These are phyloP conservation scores for Silene coronaria DNA, from an alignment of 179 eudicot species.

Conservation along the genomic window DNA sequence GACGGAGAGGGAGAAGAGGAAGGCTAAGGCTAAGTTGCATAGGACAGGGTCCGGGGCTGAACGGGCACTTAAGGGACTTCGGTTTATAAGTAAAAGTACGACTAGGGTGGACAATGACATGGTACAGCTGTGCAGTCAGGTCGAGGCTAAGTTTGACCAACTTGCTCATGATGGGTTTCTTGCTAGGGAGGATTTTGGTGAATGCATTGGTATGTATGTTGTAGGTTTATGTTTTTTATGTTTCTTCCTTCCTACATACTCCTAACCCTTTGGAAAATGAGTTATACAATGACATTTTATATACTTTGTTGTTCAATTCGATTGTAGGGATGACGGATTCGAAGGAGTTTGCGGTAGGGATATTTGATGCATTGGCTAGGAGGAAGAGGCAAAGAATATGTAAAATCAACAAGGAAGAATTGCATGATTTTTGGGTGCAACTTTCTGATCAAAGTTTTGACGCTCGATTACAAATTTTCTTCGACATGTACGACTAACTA, in stretches of 20 bases:
- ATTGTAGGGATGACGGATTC: constrained; percentile 75
- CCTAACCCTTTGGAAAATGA: too few relatives aligned
- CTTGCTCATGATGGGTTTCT: constrained; percentile 51
- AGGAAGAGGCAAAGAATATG: constrained; percentile 57
- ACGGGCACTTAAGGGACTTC: constrained; percentile 64
- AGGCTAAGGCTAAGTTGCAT: constrained; percentile 40
- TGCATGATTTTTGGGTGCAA: constrained; percentile 83
- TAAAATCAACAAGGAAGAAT: constrained; percentile 57
- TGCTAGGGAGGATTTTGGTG: constrained; percentile 69
- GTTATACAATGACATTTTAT: too few relatives aligned
- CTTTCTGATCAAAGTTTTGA: constrained; percentile 86
- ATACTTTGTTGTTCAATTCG: not conserved
- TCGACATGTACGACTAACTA: constrained; percentile 59
- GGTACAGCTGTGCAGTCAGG: constrained; percentile 51
- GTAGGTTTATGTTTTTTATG: too few relatives aligned
- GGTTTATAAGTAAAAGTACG: constrained; percentile 60
- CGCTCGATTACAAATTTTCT: constrained; percentile 90
- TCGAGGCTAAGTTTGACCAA: constrained; percentile 51
- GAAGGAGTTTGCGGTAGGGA: constrained; percentile 74
- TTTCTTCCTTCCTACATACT: not conserved
- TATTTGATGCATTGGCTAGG: constrained; percentile 81
- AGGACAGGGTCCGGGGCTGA: constrained; percentile 61
- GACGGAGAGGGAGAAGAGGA: constrained; percentile 38
- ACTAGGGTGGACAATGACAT: constrained; percentile 22
- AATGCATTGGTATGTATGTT: constrained; percentile 79